These are phyloP conservation scores for Cyclostephanos tholiformis DNA, from an alignment of 108 stramenopile genomes.

Conservation along the genomic window DNA sequence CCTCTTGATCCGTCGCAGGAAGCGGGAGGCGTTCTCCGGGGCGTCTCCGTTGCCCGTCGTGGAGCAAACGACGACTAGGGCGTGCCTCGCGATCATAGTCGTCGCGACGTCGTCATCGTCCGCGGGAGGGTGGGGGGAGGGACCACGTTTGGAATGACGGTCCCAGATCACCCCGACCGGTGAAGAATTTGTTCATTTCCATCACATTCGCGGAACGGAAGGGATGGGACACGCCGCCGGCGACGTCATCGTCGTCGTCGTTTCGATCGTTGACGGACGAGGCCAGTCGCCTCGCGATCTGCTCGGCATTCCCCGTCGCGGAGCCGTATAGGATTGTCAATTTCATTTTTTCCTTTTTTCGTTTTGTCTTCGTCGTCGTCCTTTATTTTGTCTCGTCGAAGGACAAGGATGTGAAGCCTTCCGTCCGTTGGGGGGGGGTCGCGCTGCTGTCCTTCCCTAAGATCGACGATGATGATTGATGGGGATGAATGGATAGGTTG, in stretches of 20 bases:
- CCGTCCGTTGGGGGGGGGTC: too few relatives aligned
- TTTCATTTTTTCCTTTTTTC: conserved; percentile 4
- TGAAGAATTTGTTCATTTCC: conserved; percentile 65
- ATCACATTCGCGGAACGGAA: conserved; percentile 58
- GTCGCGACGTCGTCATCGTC: not conserved
- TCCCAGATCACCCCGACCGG: too few relatives aligned
- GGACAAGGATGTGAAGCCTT: too few relatives aligned
- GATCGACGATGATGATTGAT: too few relatives aligned
- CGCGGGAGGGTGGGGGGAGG: conserved; percentile 38
- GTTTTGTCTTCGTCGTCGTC: too few relatives aligned
- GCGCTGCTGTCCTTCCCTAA: too few relatives aligned
- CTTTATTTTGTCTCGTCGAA: too few relatives aligned
- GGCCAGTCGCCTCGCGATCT: conserved; percentile 77
- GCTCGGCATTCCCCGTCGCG: conserved; percentile 87
- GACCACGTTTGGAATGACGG: conserved; percentile 34
- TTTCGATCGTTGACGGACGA: conserved; percentile 27
- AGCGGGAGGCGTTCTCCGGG: conserved; percentile 85
- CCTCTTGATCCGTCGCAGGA: conserved; percentile 72
- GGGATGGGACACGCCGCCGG: conserved; percentile 11
- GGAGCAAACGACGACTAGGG: conserved; percentile 69
- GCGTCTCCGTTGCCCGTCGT: conserved; percentile 95
- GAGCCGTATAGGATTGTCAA: conserved; percentile 78
- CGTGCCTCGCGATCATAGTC: conserved; percentile 25
- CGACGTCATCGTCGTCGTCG: not conserved
- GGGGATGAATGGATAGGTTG: too few relatives aligned